Evolutionary conservation across 106 monocot genomes (phyloP).

Genomic region (Dioscorea dumetorum): DNA sequence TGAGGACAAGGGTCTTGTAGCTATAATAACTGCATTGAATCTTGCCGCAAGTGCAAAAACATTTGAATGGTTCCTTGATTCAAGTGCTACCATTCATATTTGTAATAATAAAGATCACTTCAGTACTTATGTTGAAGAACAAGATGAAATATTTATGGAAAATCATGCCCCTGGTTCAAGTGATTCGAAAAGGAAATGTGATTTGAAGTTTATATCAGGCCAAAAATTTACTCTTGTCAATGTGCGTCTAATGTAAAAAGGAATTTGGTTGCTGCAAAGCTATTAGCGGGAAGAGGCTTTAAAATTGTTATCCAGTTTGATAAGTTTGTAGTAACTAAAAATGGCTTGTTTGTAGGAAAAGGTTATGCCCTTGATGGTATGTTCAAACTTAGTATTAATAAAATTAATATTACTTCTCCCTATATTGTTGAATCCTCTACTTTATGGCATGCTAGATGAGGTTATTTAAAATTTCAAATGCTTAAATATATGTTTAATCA

Average conservation of each 20-base stretch:
- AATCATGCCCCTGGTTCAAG: neutral
- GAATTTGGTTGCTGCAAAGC: neutral
- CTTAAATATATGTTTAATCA: constrained; percentile 1
- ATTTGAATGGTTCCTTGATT: constrained; percentile 6
- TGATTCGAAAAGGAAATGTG: neutral
- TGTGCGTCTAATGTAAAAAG: constrained; percentile 1
- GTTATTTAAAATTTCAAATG: constrained; percentile 12
- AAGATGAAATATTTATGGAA: constrained; percentile 2
- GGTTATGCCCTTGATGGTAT: constrained; percentile 7
- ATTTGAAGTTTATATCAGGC: constrained; percentile 6
- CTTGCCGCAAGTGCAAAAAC: neutral
- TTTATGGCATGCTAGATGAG: constrained; percentile 14
- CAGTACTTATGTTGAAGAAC: neutral
- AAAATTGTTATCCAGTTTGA: constrained; percentile 2
- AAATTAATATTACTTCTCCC: constrained; percentile 3
- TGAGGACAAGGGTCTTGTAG: neutral
- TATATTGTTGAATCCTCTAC: neutral
- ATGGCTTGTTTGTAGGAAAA: constrained; percentile 10
- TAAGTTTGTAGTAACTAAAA: no score
- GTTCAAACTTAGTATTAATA: constrained; percentile 4
- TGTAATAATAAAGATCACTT: constrained; percentile 4
- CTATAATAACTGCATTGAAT: neutral
- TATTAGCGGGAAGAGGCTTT: constrained; percentile 7
- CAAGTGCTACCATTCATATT: no score
- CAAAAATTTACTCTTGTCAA: neutral